Base-by-base conservation (phyloP, 805 yeast species). In the Isabelozyma rhagii region DNA sequence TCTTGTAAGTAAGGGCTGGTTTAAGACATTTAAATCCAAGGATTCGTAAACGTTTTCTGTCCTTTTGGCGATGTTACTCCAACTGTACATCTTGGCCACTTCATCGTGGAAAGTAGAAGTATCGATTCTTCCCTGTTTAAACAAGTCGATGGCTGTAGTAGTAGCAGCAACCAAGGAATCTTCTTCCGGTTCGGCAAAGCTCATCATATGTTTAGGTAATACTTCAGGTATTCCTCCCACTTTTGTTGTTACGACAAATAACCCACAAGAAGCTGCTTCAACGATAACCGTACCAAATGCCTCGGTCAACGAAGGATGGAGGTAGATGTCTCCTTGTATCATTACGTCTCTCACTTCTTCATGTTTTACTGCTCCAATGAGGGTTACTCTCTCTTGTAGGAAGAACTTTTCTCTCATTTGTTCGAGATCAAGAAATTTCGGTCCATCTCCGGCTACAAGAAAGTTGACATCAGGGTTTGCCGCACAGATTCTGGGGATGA, bases 181-280 rank as follows among this genome's bases (percentile, higher is more conserved):
- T 46, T 89, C 97, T 3, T 93, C 88, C 0, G 97, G 96, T 13
- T 84, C 78, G 0, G 98, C 92, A 67, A 88, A 94, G 1, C 87
- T 86, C 1, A 96, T 91, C 98, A 94, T 94, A 59, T 91, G 88
- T 21, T 78, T 77, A 0, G 99, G 99, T 39, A 94, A 68, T 4
- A 94, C 98, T 62, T 94, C 99, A 0, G 97, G 97, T 39, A 94
- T 92, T 5, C 99, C 99, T 10, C 99, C 99, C 0, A 94, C 99
- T 50, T 84, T 83, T 0, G 99, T 94, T 0, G 97, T 91, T 0
- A 94, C 99, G 2, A 94, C 97, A 15, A 89, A 75, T 38, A 94
- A 66, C 0, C 97, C 97, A 72, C 98, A 94, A 1, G 96, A 87
- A 0, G 97, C 99, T 0, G 99, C 99, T 64, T 94, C 99, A 0